Evolutionary conservation across 192 early-diverging fungal genomes (phyloP).

Genomic region (Coemansia sp.): DNA sequence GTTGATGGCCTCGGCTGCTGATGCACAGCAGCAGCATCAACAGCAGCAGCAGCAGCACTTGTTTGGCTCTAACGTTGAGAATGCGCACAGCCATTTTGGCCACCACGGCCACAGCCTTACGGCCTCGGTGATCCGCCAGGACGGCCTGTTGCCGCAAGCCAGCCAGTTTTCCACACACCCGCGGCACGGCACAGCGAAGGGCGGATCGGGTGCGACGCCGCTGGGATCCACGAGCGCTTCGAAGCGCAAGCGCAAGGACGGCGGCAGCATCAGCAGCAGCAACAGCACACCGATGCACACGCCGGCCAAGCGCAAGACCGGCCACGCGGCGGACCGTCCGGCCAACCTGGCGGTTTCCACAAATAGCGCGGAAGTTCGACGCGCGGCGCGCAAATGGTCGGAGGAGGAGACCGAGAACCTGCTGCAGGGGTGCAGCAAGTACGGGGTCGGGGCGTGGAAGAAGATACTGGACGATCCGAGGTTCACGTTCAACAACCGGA

Average conservation of each 20-base stretch:
- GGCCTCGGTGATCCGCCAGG: slow-evolving; percentile 18
- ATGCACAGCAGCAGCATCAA: neutral
- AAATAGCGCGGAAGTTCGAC: slow-evolving; percentile 21
- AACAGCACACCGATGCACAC: slow-evolving; percentile 3
- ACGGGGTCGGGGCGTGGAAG: slow-evolving; percentile 56
- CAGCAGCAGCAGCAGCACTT: slow-evolving; percentile 5
- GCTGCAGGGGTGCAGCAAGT: slow-evolving; percentile 44
- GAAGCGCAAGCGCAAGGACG: slow-evolving; percentile 44
- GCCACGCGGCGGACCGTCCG: slow-evolving; percentile 17
- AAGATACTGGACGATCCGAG: slow-evolving; percentile 50
- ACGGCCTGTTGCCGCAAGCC: slow-evolving; percentile 18
- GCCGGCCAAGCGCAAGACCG: slow-evolving; percentile 32
- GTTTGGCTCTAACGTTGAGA: neutral
- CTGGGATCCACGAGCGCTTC: neutral
- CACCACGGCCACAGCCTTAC: neutral
- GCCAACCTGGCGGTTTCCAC: neutral
- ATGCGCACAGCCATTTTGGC: neutral
- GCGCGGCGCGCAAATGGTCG: slow-evolving; percentile 52
- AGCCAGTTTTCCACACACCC: slow-evolving; percentile 2
- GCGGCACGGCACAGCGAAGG: neutral
- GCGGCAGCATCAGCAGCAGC: slow-evolving; percentile 4
- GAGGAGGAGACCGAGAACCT: slow-evolving; percentile 50
- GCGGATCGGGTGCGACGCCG: neutral
- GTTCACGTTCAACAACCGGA: slow-evolving; percentile 52
- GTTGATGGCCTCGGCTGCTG: neutral